Percentiles rank a stretch among this genome's conserved stretches.
phyloP scores from a whole-genome alignment of 306 rosid species.

The Malus asiatica region DNA sequence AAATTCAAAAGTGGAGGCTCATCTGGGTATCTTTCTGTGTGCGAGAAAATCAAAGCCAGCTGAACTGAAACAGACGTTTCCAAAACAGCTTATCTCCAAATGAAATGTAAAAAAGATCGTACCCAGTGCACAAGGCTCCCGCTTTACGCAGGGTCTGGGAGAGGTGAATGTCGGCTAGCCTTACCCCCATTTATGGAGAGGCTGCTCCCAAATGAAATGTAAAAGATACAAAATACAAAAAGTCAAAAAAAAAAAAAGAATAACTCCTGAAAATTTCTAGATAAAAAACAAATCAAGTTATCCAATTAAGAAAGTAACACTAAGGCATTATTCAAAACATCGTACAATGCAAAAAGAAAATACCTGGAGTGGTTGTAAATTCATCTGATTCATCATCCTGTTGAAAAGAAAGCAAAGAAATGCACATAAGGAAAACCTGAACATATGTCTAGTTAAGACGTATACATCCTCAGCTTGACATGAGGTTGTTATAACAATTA shows the following conservation, averaged over 20 bases:
- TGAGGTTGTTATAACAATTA: background rate
- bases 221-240: constrained; percentile 7
- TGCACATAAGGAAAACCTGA: constrained; percentile 7
- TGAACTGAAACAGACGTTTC: constrained; percentile 61
- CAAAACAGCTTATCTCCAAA: constrained; percentile 10
- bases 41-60: constrained; percentile 86
- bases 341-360: constrained; percentile 16
- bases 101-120: constrained; percentile 11
- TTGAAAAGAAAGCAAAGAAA: constrained; percentile 20
- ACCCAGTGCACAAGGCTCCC: too few relatives aligned
- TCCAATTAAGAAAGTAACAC: constrained; percentile 9
- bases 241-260: background rate
- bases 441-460: background rate
- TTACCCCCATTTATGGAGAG: too few relatives aligned
- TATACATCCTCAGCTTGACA: background rate
- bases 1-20: constrained; percentile 93
- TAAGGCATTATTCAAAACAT: constrained; percentile 11
- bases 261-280: constrained; percentile 11
- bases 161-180: too few relatives aligned
- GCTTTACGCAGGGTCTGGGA: too few relatives aligned
- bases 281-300: background rate
- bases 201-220: constrained; percentile 8
- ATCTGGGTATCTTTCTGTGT: constrained; percentile 91
- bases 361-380: constrained; percentile 51
- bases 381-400: constrained; percentile 90